Evolutionary conservation across 305 asterid species (phyloP), one percentile per base, ranked within the genome.

Genomic region (Fraxinus platypoda): DNA sequence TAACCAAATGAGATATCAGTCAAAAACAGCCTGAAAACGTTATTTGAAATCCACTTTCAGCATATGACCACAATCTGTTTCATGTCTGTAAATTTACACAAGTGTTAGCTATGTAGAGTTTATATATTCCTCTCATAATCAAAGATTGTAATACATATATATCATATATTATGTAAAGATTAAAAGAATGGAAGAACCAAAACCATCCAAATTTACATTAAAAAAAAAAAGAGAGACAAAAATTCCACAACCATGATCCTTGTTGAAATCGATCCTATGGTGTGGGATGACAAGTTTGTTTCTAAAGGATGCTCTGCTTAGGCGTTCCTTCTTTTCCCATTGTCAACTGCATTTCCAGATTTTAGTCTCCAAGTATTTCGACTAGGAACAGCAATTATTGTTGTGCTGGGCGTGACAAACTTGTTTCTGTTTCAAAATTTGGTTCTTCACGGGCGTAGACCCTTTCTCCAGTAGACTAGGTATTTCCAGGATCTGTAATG

Each of bases 381-480:
- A 83, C 83, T 85, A 90, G 19, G 94, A 85, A 81, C 98, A 94
- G 85, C 98, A 94, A 5, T 74, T 91, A 9, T 54, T 80, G 0
- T 75, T 76, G 35, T 66, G 83, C 26, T 76, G 78, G 12, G 78
- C 83, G 74, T 81, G 78, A 23, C 23, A 75, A 66, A 79, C 57
- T 84, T 91, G 89, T 81, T 89, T 87, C 81, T 90, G 91, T 86
- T 86, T 93, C 73, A 90, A 80, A 59, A 92, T 87, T 83, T 88
- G 97, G 86, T 92, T 94, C 91, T 89, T 94, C 80, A 90, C 92
- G 0, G 92, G 94, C 38, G 85, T 81, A 6, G 98, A 94, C 74
- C 98, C 97, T 85, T 94, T 91, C 87, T 93, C 98, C 81, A 91
- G 77, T 75, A 94, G 86, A 80, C 92, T 91, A 54, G 98, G 98